Evolutionary conservation across 768 basidiomycete species (phyloP).

Genomic region (Krasilnikovozyma curviuscula): DNA sequence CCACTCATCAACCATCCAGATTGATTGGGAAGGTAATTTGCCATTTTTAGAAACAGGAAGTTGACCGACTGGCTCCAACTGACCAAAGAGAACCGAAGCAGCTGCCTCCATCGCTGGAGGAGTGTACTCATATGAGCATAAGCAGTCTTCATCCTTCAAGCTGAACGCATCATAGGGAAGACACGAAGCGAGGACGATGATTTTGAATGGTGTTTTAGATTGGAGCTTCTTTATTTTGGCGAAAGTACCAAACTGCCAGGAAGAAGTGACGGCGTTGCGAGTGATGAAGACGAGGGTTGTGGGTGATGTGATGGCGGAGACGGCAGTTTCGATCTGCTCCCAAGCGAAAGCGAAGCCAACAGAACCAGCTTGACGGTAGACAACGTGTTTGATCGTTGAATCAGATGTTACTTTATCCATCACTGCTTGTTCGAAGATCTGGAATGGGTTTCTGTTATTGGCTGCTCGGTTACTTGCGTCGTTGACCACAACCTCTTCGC

Average conservation of each 20-base stretch:
- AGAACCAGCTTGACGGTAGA: constrained; percentile 28
- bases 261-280: constrained; percentile 36
- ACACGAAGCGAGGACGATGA: constrained; percentile 42
- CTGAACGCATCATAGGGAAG: constrained; percentile 44
- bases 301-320: constrained; percentile 11
- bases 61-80: constrained; percentile 16
- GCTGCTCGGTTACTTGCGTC: constrained; percentile 31
- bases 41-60: no score
- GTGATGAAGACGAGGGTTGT: constrained; percentile 36
- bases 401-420: constrained; percentile 33
- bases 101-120: constrained; percentile 34
- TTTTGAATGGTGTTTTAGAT: constrained; percentile 17
- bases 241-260: constrained; percentile 38
- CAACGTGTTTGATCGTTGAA: constrained; percentile 30
- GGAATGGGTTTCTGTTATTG: constrained; percentile 31
- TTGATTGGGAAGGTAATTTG: no score
- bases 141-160: constrained; percentile 20
- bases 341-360: constrained; percentile 11
- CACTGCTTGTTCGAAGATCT: constrained; percentile 43
- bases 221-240: constrained; percentile 18
- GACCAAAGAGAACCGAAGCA: constrained; percentile 32
- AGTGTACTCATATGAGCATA: constrained; percentile 46
- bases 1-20: no score
- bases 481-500: constrained; percentile 43
- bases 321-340: no score